Conservation (phyloP, 1,284 basidiomycete genomes). For the Ustilago sp. region DNA sequence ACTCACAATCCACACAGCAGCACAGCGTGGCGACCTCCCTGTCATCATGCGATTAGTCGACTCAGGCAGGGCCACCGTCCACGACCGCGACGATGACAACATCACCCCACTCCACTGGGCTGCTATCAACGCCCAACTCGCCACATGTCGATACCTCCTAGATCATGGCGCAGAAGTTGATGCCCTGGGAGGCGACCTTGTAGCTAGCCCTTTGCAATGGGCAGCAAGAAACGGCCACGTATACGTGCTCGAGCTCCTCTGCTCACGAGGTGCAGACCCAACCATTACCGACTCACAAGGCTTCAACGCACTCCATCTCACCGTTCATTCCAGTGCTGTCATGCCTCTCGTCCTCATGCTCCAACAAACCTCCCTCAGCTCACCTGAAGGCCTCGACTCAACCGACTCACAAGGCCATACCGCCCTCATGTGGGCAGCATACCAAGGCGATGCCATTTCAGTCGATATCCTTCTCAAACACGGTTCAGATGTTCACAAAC, state of each 20-base stretch:
- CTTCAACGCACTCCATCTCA: conserved; percentile 94
- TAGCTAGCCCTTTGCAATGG: conserved; percentile 98
- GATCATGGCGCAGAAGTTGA: conserved; percentile 96
- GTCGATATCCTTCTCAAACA: conserved; percentile 90
- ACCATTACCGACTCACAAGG: conserved; percentile 91
- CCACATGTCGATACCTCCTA: conserved; percentile 73
- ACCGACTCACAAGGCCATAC: conserved; percentile 91
- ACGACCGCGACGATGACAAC: conserved; percentile 86
- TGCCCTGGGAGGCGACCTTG: conserved; percentile 90
- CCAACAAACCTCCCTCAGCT: conserved; percentile 77
- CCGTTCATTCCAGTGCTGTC: conserved; percentile 91
- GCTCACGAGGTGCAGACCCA: conserved; percentile 90
- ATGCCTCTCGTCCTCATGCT: conserved; percentile 91
- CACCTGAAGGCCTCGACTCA: conserved; percentile 46
- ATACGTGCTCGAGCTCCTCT: conserved; percentile 90
- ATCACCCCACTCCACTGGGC: conserved; percentile 98
- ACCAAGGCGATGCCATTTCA: conserved; percentile 95
- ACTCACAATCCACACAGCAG: conserved; percentile 81
- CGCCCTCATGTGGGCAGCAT: conserved; percentile 97
- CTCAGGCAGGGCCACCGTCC: conserved; percentile 79
- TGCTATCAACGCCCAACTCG: conserved; percentile 85
- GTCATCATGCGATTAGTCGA: conserved; percentile 79
- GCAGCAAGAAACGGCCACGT: conserved; percentile 94
- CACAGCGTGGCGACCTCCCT: conserved; percentile 85
- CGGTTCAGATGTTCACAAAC: conserved; percentile 81